Base-by-base conservation (phyloP, 2,329 filamentous ascomycete species). In the Penicillium sp. region DNA sequence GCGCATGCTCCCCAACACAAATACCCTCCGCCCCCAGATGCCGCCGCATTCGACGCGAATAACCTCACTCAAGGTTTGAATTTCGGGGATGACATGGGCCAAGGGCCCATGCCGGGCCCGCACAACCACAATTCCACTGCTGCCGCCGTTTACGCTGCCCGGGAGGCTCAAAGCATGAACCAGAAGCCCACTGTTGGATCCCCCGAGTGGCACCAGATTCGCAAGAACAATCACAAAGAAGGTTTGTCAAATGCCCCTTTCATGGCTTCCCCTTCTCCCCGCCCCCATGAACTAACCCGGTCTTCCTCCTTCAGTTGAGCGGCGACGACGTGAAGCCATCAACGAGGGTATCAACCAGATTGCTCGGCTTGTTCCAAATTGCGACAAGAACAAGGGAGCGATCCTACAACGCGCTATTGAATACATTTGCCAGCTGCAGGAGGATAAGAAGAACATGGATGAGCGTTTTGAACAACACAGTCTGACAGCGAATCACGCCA, bases 321-420 rank as follows among this genome's bases (percentile, higher is more conserved):
- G 93, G 51, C 88, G 93, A 50, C 89, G 93, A 39, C 88, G 93
- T 54, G 93, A 98, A 72, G 96, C 93, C 0, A 98, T 98, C 68
- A 98, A 98, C 58, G 93, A 98, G 71, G 93, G 93, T 43, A 98
- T 98, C 60, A 97, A 96, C 64, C 93, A 97, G 70, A 81, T 98
- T 28, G 88, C 91, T 58, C 97, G 96, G 74, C 95, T 98, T 57
- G 93, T 98, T 0, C 93, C 93, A 0, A 90, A 90, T 11, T 96
- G 91, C 63, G 93, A 98, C 72, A 98, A 97, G 78, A 97, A 98
- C 76, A 98, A 98, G 72, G 93, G 93, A 0, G 94, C 90, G 2
- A 97, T 98, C 55, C 76, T 98, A 34, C 88, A 94, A 66, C 88
- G 91, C 32, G 90, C 93, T 0, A 91, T 96, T 8, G 84, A 89